Evolutionary conservation across 495 filamentous ascomycete genomes (phyloP), one percentile per base, ranked within the genome.

Genomic region (Hypomontagnella submonticulosa): DNA sequence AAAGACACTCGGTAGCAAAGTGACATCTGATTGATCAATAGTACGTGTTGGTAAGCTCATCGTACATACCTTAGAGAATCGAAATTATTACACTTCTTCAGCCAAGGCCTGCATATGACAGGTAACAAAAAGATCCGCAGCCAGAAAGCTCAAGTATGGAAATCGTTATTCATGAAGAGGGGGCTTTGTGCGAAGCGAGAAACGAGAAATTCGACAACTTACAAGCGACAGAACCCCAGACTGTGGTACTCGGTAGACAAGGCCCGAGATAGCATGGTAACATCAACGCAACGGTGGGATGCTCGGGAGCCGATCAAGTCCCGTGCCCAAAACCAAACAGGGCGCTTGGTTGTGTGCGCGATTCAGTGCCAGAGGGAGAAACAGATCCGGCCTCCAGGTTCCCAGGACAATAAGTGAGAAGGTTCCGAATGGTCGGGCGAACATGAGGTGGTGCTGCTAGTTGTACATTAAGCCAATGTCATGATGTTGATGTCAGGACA

Each of bases 251-350:
- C 66, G 66, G 66, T 62, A 69, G 66, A 60, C 66, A 56, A 64
- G 55, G 60, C 60, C 66, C 66, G 66, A 69, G 66, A 69, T 69
- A 69, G 66, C 60, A 69, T 64, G 60, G 66, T 69, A 33, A 46
- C 60, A 69, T 69, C 60, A 38, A 64, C 33, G 66, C 44, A 69
- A 69, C 66, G 44, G 66, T 69, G 60, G 60, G 60, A 52, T 69
- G 51, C 51, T 63, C 30, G 41, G 61, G 54, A 69, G 66, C 60
- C 60, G 55, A 69, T 60, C 51, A 58, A 69, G 60, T 60, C 60
- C 60, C 66, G 60, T 69, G 66, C 55, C 50, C 66, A 32, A 23
- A 46, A 57, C 66, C 19, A 23, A 46, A 52, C 18, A 57, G 5
- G 20, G 48, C 27, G 19, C 49, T 59, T 58, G 64, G 42, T 42